A percentile compares a stretch with the other conserved stretches of the same genome.
Evolutionary conservation across 2,329 filamentous ascomycete genomes (phyloP).

Genomic region (Knufia petricola): DNA sequence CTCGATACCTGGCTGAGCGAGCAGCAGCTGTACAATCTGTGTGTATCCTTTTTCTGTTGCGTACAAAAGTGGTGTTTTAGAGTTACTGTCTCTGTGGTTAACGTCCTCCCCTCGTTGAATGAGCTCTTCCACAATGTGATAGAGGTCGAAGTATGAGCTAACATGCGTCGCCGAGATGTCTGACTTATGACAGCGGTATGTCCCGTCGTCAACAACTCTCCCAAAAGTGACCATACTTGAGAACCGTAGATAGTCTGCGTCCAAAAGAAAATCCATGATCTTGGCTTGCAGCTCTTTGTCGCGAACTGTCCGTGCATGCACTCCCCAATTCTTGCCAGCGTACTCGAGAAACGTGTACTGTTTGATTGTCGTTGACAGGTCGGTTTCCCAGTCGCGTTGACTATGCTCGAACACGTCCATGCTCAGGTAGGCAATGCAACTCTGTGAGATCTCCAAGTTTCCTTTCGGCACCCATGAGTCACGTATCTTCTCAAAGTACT

Average conservation of each 20-base stretch:
- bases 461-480: constrained; percentile 15
- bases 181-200: background rate
- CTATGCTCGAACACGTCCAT: background rate
- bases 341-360: background rate
- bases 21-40: constrained; percentile 1
- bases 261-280: too few relatives aligned
- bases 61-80: background rate
- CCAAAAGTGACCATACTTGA: background rate
- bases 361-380: background rate
- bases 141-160: background rate
- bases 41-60: background rate
- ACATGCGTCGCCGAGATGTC: background rate
- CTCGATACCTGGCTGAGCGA: background rate
- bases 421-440: constrained; percentile 21
- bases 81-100: background rate
- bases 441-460: constrained; percentile 14
- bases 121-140: background rate
- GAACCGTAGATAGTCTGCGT: too few relatives aligned
- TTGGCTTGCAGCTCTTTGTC: background rate
- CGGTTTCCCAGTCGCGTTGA: background rate
- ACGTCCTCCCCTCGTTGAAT: background rate
- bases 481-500: constrained; percentile 33
- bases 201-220: background rate
- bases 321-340: background rate
- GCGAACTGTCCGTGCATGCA: background rate